phyloP scores from a whole-genome alignment of 1,284 basidiomycete species.

The Irpex rosettiformis region DNA sequence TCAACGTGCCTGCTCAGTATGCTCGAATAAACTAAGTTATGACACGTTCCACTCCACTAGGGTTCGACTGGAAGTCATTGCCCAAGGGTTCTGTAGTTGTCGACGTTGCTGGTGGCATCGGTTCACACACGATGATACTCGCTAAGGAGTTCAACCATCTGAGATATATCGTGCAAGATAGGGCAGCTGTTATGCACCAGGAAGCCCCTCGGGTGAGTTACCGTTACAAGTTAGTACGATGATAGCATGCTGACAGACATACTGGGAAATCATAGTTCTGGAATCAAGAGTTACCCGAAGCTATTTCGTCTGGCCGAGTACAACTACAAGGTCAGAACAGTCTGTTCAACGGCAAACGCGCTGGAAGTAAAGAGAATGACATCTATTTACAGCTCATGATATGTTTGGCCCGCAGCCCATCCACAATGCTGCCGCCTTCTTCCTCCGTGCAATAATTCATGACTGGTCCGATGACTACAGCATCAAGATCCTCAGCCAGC shows the following conservation, averaged over 20 bases:
- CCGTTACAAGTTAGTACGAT: not conserved
- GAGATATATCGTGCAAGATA: constrained; percentile 22
- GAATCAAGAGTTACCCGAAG: not conserved
- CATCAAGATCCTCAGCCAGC: constrained; percentile 24
- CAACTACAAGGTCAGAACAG: constrained; percentile 4
- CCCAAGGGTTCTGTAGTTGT: constrained; percentile 16
- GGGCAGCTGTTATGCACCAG: constrained; percentile 11
- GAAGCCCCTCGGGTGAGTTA: constrained; percentile 15
- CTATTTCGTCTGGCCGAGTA: constrained; percentile 5
- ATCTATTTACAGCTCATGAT: constrained; percentile 18
- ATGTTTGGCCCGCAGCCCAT: constrained; percentile 23
- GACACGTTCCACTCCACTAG: not conserved
- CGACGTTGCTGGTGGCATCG: constrained; percentile 25
- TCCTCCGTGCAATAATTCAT: constrained; percentile 29
- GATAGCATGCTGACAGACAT: not conserved
- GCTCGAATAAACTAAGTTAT: not conserved
- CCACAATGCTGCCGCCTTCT: constrained; percentile 24
- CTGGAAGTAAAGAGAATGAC: not conserved
- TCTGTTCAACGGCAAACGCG: not conserved
- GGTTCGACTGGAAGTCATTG: constrained; percentile 15
- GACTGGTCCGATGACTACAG: constrained; percentile 31
- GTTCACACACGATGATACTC: constrained; percentile 21
- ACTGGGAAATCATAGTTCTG: constrained; percentile 5
- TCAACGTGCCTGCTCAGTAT: not conserved
- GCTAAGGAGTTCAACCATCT: constrained; percentile 21